These are phyloP conservation scores for Talaromyces albobiverticillius DNA, from an alignment of 2,329 filamentous ascomycete genomes.

Conservation along the genomic window DNA sequence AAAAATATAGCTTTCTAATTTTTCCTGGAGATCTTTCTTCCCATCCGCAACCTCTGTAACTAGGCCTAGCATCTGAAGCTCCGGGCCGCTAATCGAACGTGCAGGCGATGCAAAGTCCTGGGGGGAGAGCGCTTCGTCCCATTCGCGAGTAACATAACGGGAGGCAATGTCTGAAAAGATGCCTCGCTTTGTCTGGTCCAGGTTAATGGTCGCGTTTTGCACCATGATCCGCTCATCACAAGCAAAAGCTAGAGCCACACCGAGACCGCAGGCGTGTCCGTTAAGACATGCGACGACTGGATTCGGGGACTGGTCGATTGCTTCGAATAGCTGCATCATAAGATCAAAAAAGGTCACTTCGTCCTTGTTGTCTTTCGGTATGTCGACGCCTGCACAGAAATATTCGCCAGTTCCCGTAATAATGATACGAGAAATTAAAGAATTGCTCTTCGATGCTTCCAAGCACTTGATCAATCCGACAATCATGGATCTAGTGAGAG, in stretches of 20 bases:
- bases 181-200: constrained; percentile 42
- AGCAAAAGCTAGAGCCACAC: constrained; percentile 43
- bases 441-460: constrained; percentile 20
- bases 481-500: constrained; percentile 38
- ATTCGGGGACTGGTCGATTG: constrained; percentile 40
- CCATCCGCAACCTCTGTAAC: constrained; percentile 23
- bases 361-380: constrained; percentile 22
- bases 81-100: constrained; percentile 24
- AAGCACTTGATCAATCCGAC: constrained; percentile 29
- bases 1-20: constrained; percentile 5
- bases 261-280: constrained; percentile 44
- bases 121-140: constrained; percentile 33
- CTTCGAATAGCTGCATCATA: constrained; percentile 31
- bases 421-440: constrained; percentile 33
- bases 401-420: constrained; percentile 36
- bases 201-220: constrained; percentile 21
- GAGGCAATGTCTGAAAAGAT: constrained; percentile 40
- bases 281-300: constrained; percentile 43
- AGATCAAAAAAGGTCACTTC: constrained; percentile 18
- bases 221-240: constrained; percentile 38
- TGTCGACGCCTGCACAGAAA: constrained; percentile 45
- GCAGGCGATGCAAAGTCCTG: constrained; percentile 39
- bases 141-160: constrained; percentile 40
- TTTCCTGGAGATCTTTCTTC: constrained; percentile 7
- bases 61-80: constrained; percentile 25